A percentile compares a stretch with the other conserved stretches of the same genome.
These are phyloP conservation scores for Zea luxurians DNA, from an alignment of 176 grass and related monocot species.

Conservation along the genomic window DNA sequence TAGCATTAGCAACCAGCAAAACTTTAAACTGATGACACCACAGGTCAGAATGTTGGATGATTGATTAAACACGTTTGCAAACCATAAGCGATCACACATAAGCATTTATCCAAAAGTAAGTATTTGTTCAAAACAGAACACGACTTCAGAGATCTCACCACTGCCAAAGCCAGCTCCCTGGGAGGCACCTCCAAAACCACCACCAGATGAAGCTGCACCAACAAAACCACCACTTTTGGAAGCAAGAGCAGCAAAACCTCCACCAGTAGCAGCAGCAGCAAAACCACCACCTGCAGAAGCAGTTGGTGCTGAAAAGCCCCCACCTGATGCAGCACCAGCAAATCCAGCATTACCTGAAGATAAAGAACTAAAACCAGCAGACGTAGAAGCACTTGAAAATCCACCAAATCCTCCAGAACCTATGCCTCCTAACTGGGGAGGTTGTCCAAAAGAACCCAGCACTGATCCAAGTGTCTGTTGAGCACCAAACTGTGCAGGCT, in stretches of 20 bases:
- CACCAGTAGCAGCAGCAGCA: constrained; percentile 51
- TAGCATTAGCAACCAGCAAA: too few species aligned
- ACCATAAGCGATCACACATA: too few species aligned
- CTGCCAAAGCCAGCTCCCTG: constrained; percentile 44
- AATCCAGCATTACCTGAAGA: constrained; percentile 62
- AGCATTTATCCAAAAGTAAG: too few species aligned
- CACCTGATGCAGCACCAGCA: constrained; percentile 59
- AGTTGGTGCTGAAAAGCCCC: constrained; percentile 62
- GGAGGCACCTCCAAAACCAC: constrained; percentile 46
- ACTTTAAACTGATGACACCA: too few species aligned
- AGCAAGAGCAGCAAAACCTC: constrained; percentile 69
- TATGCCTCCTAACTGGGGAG: constrained; percentile 79
- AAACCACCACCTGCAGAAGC: constrained; percentile 46
- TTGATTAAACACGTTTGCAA: too few species aligned
- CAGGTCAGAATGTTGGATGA: too few species aligned
- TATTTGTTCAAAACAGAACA: too few species aligned
- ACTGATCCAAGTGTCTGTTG: constrained; percentile 91
- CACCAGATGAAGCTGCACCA: constrained; percentile 13
- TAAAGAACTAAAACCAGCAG: constrained; percentile 61
- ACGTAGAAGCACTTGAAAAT: constrained; percentile 63
- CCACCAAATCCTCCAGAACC: constrained; percentile 68
- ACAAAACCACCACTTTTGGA: constrained; percentile 58
- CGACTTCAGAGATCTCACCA: constrained; percentile 32
- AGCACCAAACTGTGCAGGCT: constrained; percentile 69
- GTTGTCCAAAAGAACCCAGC: constrained; percentile 92